phyloP scores from a whole-genome alignment of 2,329 filamentous ascomycete species.

The Cladorrhinum sp. region DNA sequence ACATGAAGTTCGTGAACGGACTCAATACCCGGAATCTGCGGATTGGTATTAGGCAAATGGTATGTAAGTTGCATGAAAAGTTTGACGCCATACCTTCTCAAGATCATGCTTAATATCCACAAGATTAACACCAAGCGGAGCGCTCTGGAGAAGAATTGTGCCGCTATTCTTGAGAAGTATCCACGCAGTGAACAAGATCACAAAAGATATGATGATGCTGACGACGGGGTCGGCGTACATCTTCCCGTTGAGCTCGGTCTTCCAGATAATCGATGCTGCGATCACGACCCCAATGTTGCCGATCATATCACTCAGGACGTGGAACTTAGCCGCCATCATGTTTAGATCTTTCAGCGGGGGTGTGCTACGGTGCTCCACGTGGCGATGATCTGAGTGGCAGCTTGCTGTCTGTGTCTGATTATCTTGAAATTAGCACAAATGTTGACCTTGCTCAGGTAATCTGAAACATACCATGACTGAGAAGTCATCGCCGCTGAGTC shows the following conservation, averaged over 20 bases:
- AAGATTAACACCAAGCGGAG: slow-evolving; percentile 57
- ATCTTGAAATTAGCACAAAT: neutral
- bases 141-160: slow-evolving; percentile 65
- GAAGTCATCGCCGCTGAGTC: neutral
- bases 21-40: slow-evolving; percentile 57
- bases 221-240: slow-evolving; percentile 72
- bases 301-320: slow-evolving; percentile 69
- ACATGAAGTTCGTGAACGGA: slow-evolving; percentile 71
- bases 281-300: slow-evolving; percentile 76
- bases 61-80: neutral
- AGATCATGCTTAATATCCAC: slow-evolving; percentile 67
- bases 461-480: neutral
- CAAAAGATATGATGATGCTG: slow-evolving; percentile 66
- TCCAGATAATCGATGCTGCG: slow-evolving; percentile 67
- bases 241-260: slow-evolving; percentile 51
- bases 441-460: neutral
- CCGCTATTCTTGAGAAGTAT: slow-evolving; percentile 62
- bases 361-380: slow-evolving; percentile 34
- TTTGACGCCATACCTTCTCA: slow-evolving; percentile 48
- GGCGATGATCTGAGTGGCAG: slow-evolving; percentile 50
- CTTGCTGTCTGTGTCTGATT: neutral
- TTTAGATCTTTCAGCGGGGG: slow-evolving; percentile 58
- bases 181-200: slow-evolving; percentile 64
- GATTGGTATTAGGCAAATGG: neutral
- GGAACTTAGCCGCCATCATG: slow-evolving; percentile 67